Evolutionary conservation across 176 grass and related monocot species (phyloP), one percentile per base, ranked within the genome.

Genomic region (Saccharum spontaneum): DNA sequence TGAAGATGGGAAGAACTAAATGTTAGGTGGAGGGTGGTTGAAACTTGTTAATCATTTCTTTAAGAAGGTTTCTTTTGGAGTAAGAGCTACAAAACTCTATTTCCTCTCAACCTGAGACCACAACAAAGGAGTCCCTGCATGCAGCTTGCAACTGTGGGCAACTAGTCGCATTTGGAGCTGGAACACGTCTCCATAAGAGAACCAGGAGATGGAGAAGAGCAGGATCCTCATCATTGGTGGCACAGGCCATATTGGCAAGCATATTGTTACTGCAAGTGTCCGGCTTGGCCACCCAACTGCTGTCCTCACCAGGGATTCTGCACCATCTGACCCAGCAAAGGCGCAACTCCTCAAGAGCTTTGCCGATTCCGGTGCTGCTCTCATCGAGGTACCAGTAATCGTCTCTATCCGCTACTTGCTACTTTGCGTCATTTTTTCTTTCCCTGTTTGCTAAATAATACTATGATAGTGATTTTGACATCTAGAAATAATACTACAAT

Each of bases 191-290:
- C 30, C 22, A 66, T 54, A 30, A 30, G 71, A 79, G 69, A 86
- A 76, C 59, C 73, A 22, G 45, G 71, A 48, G 0, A 75, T 75
- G 72, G 44, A 75, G 61, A 91, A 83, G 86, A 81, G 63, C 82
- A 88, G 67, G 50, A 65, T 84, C 28, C 82, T 89, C n/a, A 26
- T 94, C 30, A 79, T 93, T 57, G 92, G 86, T 45, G 89, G 66
- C 31, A 91, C 92, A 1, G 89, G 89, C 33, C 85, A 84, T 80
- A 87, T 94, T 1, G 86, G 83, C 49, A 89, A 87, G 79, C 74
- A 83, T 67, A 41, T 94, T 7, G 79, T 85, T n/a, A 31, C 71
- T 77, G 79, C 86, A 4, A 89, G 86, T n/a, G 10, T 72, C 36
- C n/a, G 33, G 20, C 48, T 62, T 33, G 79, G 86, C 16, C 86